Base-by-base conservation (phyloP, 2,329 filamentous ascomycete species). In the Helminthosporium solani region DNA sequence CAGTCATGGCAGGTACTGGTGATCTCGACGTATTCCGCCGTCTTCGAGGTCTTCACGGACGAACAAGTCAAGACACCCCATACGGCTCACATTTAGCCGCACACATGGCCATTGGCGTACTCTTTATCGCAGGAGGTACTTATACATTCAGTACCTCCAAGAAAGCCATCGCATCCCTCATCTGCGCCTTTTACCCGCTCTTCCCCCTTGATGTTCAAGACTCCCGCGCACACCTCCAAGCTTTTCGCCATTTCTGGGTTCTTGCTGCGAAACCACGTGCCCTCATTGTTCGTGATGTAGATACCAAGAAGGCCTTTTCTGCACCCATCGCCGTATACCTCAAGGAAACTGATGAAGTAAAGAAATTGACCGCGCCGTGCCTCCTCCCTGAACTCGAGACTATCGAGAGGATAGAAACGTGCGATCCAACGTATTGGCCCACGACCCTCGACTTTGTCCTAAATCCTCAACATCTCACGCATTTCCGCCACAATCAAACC, bases 241-340 rank as follows among this genome's bases (percentile, higher is more conserved):
- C 95, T 3, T 94, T 99, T 74, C 84, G 95, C 4, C 92, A 99
- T 70, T 88, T 99, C 63, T 99, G 94, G 94, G 92, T 96, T 9
- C 78, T 99, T 3, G 94, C 94, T 1, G 86, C 88, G 0, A 94
- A 99, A 61, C 83, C 90, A 8, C 83, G 95, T 41, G 97, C 92
- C 64, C 80, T 99, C 0, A 83, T 99, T 1, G 82, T 89, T 15
- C 88, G 92, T 50, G 94, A 99, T 57, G 81, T 94, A 2, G 85
- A 94, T 48, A 95, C 89, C 0, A 84, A 86, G 33, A 84, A 90
- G 34, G 87, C 91, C 0, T 82, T 96, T 39, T 81, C 84, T 7
- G 80, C 91, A 2, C 83, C 88, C 0, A 77, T 96, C 36, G 78
- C 78, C 3, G 78, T 96, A 44, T 78, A 75, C 8, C 76, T 89